These are phyloP conservation scores for Arthrobotrys sphaeroides DNA, from an alignment of 2,329 filamentous ascomycete genomes.

Conservation along the genomic window DNA sequence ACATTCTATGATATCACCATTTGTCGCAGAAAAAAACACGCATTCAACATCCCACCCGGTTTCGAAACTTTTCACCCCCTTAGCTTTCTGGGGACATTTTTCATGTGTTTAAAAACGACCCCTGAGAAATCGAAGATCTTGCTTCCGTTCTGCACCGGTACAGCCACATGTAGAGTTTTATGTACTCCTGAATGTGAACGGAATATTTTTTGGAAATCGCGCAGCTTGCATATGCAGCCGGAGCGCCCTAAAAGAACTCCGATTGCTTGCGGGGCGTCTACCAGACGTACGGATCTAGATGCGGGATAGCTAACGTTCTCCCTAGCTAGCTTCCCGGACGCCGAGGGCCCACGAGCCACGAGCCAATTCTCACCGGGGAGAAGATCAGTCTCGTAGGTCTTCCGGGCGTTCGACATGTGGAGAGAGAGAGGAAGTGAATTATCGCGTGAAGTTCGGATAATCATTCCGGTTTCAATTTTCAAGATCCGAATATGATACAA, in stretches of 20 bases:
- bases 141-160: background rate
- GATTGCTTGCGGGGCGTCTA: background rate
- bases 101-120: background rate
- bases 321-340: too few relatives aligned
- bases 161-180: background rate
- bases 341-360: background rate
- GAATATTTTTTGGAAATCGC: background rate
- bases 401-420: too few relatives aligned
- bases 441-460: conserved; percentile 2
- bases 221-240: background rate
- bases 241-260: background rate
- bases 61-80: too few relatives aligned
- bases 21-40: too few relatives aligned
- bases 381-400: too few relatives aligned
- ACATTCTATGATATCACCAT: background rate
- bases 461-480: conserved; percentile 11
- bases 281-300: background rate
- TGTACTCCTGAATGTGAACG: background rate
- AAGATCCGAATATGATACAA: conserved; percentile 15
- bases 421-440: too few relatives aligned
- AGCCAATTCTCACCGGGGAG: background rate
- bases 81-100: too few relatives aligned
- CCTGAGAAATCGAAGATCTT: background rate
- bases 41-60: too few relatives aligned
- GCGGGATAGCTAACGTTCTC: background rate